These are phyloP conservation scores for Arabidopsis thaliana DNA, from an alignment of 345 rosid genomes.

Conservation along the genomic window TAIR10.1 NC_003076.8:25813501-25814000, in stretches of 20 bases:
- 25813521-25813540: constrained; percentile 39
- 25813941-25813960: neutral
- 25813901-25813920: neutral
- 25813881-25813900: constrained; percentile 4
- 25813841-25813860: constrained; percentile 5
- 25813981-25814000: neutral
- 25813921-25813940: neutral
- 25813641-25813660: constrained; percentile 18
- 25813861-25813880: constrained; percentile 8
- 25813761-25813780: constrained; percentile 9
- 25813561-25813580: constrained; percentile 12
- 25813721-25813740: constrained; percentile 7
- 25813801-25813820: neutral
- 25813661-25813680: constrained; percentile 30
- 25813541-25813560: constrained; percentile 14
- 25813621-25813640: constrained; percentile 34
- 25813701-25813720: constrained; percentile 26
- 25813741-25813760: neutral
- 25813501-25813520: constrained; percentile 42
- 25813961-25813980: neutral
- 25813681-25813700: constrained; percentile 5
- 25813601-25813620: neutral
- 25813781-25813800: constrained; percentile 29
- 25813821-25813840: neutral
- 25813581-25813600: neutral